phyloP scores from a whole-genome alignment of 208 protist genomes.

The Phytomonas serpens region DNA sequence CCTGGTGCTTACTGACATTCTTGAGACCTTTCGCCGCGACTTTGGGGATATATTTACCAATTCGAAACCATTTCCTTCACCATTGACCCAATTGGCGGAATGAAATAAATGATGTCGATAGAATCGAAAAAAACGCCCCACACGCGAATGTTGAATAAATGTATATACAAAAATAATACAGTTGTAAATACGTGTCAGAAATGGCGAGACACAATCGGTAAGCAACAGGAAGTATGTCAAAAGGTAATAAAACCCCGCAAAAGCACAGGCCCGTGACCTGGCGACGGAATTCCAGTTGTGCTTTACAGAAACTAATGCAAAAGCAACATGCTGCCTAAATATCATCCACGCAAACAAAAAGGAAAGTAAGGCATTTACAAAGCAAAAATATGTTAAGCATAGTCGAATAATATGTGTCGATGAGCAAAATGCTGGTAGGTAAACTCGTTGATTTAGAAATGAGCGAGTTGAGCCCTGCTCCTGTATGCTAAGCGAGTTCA shows the following conservation, averaged over 20 bases:
- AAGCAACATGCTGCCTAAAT: conserved; percentile 15
- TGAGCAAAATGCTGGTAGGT: neutral
- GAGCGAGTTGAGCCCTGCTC: neutral
- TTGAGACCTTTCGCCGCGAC: neutral
- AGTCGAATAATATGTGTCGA: neutral
- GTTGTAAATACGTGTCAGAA: neutral
- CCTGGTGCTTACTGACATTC: neutral
- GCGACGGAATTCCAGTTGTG: conserved; percentile 17
- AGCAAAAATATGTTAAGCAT: conserved; percentile 13
- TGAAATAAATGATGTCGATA: neutral
- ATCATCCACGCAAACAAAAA: conserved; percentile 48
- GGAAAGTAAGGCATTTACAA: conserved; percentile 19
- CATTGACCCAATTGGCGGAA: neutral
- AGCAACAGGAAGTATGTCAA: conserved; percentile 14
- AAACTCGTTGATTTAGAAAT: neutral
- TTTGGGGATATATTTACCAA: neutral
- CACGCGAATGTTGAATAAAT: neutral
- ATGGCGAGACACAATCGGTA: conserved; percentile 2
- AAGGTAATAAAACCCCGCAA: conserved; percentile 24
- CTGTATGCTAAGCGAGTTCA: neutral
- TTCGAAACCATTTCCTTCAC: neutral
- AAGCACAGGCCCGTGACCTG: conserved; percentile 11
- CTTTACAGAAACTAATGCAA: conserved; percentile 16
- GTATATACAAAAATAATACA: neutral
- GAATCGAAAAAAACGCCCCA: neutral